Evolutionary conservation across 1,284 basidiomycete genomes (phyloP), one percentile per base, ranked within the genome.

Genomic region (Athelia psychrophila): DNA sequence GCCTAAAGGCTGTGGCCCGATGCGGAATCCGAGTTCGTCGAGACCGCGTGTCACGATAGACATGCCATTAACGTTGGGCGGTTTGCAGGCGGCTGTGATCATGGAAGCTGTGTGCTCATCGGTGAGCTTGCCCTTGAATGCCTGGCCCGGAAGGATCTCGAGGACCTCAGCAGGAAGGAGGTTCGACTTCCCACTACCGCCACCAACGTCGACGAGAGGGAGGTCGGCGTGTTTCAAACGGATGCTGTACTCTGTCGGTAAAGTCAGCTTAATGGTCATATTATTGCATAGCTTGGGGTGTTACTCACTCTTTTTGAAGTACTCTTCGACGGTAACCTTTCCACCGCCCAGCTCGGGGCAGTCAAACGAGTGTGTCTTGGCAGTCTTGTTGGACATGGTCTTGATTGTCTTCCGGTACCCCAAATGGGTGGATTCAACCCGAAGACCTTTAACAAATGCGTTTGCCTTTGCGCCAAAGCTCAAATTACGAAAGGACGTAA

Each of bases 91-190:
- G 24, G 77, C 73, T 2, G 64, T 71, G 56, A 91, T 86, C 88
- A 91, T 91, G 20, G 66, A 62, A 0, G 80, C 77, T 0, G 87
- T 88, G 55, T 88, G 83, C 19, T 83, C 80, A 38, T 87, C 78
- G 1, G 77, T 75, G 13, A 91, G 73, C 60, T 85, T 86, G 8
- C 86, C 86, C n/a, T 75, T 75, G 74, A 81, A 90, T 0, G 83
- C 73, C 60, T 90, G 88, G 51, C 81, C 77, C 2, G 84, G 77
- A 1, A 88, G 66, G 51, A 91, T 89, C 30, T 79, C 73, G 69
- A 88, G 91, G 2, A 90, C 55, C 67, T 91, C 88, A 1, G 83
- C 68, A 0, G 88, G 88, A 4, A 91, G 73, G 19, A 75, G 68
- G 60, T 77, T 79, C 12, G 69, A 58, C 55, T 77, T 83, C 55